A percentile compares a stretch with the other conserved stretches of the same genome.
phyloP scores from a whole-genome alignment of 2,329 filamentous ascomycete species.

The Fusarium musae region DNA sequence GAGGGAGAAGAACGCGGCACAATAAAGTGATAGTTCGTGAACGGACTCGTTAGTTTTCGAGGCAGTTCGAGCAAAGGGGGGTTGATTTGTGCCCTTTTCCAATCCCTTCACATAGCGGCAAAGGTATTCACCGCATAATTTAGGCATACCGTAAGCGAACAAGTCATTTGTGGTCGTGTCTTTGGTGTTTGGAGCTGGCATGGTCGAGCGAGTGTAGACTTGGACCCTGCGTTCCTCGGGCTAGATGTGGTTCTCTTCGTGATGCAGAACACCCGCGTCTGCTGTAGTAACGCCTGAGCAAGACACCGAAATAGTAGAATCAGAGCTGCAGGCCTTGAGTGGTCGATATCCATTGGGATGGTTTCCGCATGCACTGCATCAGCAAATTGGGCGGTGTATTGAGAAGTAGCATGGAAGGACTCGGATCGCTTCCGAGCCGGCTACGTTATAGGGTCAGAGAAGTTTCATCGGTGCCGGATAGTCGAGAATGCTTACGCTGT shows the following conservation, averaged over 20 bases:
- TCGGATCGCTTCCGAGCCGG: not conserved
- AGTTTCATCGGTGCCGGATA: not conserved
- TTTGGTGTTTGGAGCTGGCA: too few relatives aligned
- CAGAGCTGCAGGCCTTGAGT: too few relatives aligned
- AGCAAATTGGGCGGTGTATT: not conserved
- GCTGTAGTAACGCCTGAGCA: not conserved
- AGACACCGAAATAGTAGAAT: not conserved
- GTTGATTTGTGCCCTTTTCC: not conserved
- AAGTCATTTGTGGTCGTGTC: not conserved
- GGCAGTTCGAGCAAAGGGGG: not conserved
- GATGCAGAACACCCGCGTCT: not conserved
- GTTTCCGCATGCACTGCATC: not conserved
- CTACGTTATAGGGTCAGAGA: not conserved
- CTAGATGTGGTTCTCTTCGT: not conserved
- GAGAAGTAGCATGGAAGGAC: not conserved
- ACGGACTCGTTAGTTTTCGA: not conserved
- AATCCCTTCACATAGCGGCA: not conserved
- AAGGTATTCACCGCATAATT: accelerated
- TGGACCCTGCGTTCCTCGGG: not conserved
- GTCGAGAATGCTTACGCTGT: not conserved
- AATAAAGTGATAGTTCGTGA: not conserved
- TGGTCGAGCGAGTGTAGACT: not conserved
- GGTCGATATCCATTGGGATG: not conserved
- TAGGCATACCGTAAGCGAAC: not conserved
- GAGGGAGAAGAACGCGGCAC: not conserved